A percentile compares a stretch with the other conserved stretches of the same genome.
Evolutionary conservation across 2,329 filamentous ascomycete species (phyloP).

Genomic region (Botrytis fabae): DNA sequence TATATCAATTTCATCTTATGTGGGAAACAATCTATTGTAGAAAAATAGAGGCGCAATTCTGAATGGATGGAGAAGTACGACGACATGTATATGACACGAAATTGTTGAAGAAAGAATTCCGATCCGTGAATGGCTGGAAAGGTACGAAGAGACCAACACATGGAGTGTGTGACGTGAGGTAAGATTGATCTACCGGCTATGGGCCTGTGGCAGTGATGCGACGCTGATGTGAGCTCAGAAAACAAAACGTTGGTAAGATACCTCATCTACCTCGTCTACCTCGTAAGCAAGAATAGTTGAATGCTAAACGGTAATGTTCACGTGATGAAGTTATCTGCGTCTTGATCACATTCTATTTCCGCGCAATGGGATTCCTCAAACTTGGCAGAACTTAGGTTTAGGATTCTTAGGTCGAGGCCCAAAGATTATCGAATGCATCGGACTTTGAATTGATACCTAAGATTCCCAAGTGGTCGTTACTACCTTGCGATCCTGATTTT

Average conservation of each 20-base stretch:
- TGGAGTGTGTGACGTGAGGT: background rate
- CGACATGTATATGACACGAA: background rate
- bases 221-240: slow-evolving; percentile 3
- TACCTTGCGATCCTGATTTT: slow-evolving; percentile 6
- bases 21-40: background rate
- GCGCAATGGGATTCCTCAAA: background rate
- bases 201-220: background rate
- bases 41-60: background rate
- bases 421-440: background rate
- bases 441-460: background rate
- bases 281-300: background rate
- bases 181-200: background rate
- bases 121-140: background rate
- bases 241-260: background rate
- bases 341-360: background rate
- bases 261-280: background rate
- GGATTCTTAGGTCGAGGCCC: background rate
- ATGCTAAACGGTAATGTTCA: background rate
- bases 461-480: background rate
- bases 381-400: background rate
- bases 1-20: background rate
- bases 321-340: background rate
- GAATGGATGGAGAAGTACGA: background rate
- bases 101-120: background rate
- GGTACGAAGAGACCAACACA: background rate